Conservation (phyloP, 2,329 filamentous ascomycete genomes). For the Lizonia empirigonia region DNA sequence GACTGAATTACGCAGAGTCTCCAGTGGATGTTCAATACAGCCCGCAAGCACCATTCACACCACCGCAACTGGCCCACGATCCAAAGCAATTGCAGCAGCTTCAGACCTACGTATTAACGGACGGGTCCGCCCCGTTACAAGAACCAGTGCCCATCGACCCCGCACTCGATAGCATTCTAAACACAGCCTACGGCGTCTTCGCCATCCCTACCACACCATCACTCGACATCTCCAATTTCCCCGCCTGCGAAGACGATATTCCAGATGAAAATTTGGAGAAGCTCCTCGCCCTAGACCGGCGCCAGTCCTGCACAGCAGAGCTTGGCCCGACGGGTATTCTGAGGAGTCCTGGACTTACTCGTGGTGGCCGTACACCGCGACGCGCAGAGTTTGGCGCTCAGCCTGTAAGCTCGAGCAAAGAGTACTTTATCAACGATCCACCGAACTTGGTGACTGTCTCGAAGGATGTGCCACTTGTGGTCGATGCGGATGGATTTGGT, state of each 20-base stretch:
- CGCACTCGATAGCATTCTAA: not conserved
- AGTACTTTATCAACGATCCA: conserved; percentile 22
- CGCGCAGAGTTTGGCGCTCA: conserved; percentile 23
- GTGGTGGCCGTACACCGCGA: not conserved
- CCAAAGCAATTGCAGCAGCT: conserved; percentile 1
- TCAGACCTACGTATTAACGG: not conserved
- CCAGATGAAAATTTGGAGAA: conserved; percentile 9
- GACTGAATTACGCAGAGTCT: conserved; percentile 21
- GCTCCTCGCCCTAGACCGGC: conserved; percentile 6
- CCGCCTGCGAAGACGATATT: conserved; percentile 1
- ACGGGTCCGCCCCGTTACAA: not conserved
- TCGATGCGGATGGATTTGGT: not conserved
- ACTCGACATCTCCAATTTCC: conserved; percentile 10
- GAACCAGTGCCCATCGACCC: not conserved
- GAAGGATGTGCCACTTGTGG: not conserved
- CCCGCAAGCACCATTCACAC: not conserved
- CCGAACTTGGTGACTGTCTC: conserved; percentile 13
- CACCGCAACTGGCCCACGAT: not conserved
- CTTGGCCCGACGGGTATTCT: not conserved
- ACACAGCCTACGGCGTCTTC: not conserved
- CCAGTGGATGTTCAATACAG: not conserved
- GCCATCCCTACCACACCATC: conserved; percentile 1
- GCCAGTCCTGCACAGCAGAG: not conserved
- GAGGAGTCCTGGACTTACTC: conserved; percentile 1
- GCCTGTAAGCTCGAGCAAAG: conserved; percentile 22